Base-by-base conservation (phyloP, 768 basidiomycete species). In the Pleurotus platypus region DNA sequence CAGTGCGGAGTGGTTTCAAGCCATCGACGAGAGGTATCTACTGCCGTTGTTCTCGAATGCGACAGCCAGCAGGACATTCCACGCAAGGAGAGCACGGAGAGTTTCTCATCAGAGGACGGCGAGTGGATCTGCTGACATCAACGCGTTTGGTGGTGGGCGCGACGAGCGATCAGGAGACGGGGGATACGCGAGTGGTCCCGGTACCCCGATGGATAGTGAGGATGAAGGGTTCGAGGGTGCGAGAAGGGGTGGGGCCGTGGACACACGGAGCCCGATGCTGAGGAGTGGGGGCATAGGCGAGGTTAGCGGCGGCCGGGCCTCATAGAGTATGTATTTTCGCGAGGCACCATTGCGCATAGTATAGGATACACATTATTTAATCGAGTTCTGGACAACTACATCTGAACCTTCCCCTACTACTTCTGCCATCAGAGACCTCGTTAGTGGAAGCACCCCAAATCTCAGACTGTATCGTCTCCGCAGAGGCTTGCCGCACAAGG, bases 11-110 rank as follows among this genome's bases (percentile, higher is more conserved):
- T 98, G 94, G 94, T 98, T 98, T 85, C 94, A 94, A 63, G 80
- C 88, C 46, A 73, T 99, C 39, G 96, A 99, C 71, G 94, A 99
- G 73, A 82, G 93, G 61, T 99, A 96, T 69, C 75, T 99, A 16
- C 72, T 98, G 2, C 95, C 95, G 18, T 75, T 98, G 38, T 98
- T 94, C 75, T 92, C 92, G 48, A 94, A 94, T 66, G 91, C 90
- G 13, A 93, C 92, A 0, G 92, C 92, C 15, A 91, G 89, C 61
- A 78, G 92, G 63, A 88, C 87, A 59, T 92, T 91, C 78, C 86
- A 94, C 64, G 91, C 92, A 2, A 83, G 89, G 27, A 75, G 82
- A 48, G 86, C 86, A 5, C 78, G 87, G 46, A 74, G 86, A 59
- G 70, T 70, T 3, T 54, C 12, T 66, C 73, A 4, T 68, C 75